Conservation (phyloP, 176 grass and related monocot genomes). For the Eragrostis curvula region DNA sequence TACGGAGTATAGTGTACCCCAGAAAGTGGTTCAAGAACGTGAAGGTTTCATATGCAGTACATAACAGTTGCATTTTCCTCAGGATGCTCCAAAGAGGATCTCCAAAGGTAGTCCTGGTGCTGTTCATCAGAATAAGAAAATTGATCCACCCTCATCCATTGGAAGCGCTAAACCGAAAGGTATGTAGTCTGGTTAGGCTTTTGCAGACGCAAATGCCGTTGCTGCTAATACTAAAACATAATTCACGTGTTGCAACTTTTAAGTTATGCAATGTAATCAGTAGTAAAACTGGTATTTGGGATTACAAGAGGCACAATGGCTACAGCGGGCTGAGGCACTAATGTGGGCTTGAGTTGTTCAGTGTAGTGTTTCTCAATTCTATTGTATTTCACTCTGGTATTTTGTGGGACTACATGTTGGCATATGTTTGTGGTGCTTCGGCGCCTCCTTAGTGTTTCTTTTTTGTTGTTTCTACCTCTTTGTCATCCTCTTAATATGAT, state of each 20-base stretch:
- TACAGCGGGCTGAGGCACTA: neutral
- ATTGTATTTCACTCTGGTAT: too few species aligned
- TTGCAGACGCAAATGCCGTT: constrained; percentile 9
- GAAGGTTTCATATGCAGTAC: neutral
- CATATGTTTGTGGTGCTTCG: too few species aligned
- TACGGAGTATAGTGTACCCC: neutral
- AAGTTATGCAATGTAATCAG: neutral
- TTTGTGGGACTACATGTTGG: too few species aligned
- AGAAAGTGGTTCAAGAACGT: neutral
- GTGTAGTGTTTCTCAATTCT: neutral
- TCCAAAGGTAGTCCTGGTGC: constrained; percentile 23
- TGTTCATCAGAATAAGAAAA: constrained; percentile 28
- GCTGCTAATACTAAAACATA: neutral
- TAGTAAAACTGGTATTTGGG: constrained; percentile 23
- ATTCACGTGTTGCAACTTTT: neutral
- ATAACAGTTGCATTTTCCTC: constrained; percentile 9
- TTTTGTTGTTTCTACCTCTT: too few species aligned
- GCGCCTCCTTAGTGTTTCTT: too few species aligned
- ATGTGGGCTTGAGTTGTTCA: neutral
- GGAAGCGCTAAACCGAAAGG: constrained; percentile 35
- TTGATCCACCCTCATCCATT: neutral
- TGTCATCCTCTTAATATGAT: too few species aligned
- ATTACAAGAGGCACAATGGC: constrained; percentile 1
- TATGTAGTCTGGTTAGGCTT: constrained; percentile 12
- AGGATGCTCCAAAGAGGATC: constrained; percentile 46